phyloP scores from a whole-genome alignment of 345 rosid genomes.

The Eucalyptus virginea region DNA sequence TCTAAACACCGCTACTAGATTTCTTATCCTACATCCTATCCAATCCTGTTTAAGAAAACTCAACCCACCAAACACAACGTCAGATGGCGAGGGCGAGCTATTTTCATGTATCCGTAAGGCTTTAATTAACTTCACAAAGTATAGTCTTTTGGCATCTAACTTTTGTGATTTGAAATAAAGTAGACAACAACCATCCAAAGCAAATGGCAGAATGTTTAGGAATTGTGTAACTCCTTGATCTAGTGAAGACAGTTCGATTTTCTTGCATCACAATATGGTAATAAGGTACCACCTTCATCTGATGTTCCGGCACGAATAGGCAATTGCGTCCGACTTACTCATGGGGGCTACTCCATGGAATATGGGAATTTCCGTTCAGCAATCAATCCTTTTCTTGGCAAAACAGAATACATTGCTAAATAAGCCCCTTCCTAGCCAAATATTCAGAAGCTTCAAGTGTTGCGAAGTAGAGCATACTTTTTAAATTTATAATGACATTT shows the following conservation, averaged over 20 bases:
- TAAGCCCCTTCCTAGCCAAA: not conserved
- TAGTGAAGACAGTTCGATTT: not conserved
- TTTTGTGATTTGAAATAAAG: not conserved
- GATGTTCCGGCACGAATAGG: not conserved
- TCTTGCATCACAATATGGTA: not conserved
- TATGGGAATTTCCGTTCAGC: not conserved
- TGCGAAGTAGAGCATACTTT: not conserved
- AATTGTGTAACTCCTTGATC: not conserved
- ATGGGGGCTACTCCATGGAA: not conserved
- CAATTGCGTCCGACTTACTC: not conserved
- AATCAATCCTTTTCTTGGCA: not conserved
- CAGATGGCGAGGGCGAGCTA: not conserved
- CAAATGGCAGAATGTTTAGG: not conserved
- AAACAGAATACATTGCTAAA: not conserved
- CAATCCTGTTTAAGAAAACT: not conserved
- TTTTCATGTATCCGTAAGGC: not conserved
- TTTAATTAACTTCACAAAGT: not conserved
- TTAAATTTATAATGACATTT: not conserved
- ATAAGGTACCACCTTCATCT: not conserved
- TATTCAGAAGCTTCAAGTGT: not conserved
- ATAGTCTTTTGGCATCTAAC: not conserved
- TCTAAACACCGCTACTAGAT: not conserved
- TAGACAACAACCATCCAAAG: not conserved
- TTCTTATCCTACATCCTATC: not conserved
- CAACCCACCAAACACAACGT: not conserved